Conservation (phyloP, 805 yeast genomes). For the Hanseniaspora vineae region DNA sequence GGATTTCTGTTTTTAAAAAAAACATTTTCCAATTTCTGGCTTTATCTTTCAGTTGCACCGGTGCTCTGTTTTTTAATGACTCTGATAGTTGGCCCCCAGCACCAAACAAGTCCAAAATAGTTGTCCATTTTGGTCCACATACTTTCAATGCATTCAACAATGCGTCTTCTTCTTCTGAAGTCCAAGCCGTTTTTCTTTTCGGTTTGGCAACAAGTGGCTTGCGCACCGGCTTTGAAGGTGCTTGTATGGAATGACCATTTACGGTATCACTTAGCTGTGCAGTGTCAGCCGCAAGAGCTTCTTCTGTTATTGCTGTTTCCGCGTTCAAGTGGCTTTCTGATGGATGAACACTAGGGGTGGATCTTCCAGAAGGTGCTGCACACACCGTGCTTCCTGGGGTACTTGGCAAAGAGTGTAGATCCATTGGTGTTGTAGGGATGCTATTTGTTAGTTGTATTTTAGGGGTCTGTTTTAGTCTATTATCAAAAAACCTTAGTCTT, state of each 20-base stretch:
- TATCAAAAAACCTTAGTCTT: not conserved
- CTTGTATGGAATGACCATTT: too few relatives aligned
- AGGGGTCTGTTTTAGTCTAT: not conserved
- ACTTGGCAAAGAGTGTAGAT: not conserved
- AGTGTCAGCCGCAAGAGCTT: too few relatives aligned
- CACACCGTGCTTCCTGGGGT: too few relatives aligned
- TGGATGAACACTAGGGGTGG: too few relatives aligned
- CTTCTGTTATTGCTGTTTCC: not conserved
- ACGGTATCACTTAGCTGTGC: too few relatives aligned
- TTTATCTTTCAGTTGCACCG: slow-evolving; percentile 88
- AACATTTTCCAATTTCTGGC: slow-evolving; percentile 93
- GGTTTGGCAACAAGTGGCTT: slow-evolving; percentile 10
- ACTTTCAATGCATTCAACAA: slow-evolving; percentile 62
- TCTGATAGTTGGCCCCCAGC: slow-evolving; percentile 85
- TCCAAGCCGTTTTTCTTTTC: slow-evolving; percentile 42
- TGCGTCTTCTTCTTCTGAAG: slow-evolving; percentile 78
- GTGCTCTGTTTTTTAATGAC: slow-evolving; percentile 72
- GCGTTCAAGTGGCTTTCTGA: too few relatives aligned
- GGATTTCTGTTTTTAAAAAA: slow-evolving; percentile 59
- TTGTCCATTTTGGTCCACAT: slow-evolving; percentile 90
- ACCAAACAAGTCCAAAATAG: slow-evolving; percentile 80
- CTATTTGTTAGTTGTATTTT: slow-evolving; percentile 1
- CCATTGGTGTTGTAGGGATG: slow-evolving; percentile 4
- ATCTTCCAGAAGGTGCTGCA: too few relatives aligned
- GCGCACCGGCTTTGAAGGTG: not conserved